Conservation (phyloP, 768 basidiomycete species). For the Neoboletus brunneissimus region DNA sequence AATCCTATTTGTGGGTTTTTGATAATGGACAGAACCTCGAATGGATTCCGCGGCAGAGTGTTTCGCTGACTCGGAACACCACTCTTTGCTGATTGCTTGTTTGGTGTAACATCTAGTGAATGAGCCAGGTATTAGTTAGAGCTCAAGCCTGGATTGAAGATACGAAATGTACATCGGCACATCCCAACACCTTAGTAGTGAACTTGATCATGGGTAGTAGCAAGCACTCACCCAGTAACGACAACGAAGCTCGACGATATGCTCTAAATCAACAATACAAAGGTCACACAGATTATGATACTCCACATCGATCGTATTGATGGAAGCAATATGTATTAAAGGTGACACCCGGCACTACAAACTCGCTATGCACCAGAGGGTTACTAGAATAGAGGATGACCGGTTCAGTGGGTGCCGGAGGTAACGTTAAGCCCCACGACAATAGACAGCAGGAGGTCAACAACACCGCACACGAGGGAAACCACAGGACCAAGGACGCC, state of each 20-base stretch:
- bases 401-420: background rate
- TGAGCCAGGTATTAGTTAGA: background rate
- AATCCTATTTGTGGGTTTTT: background rate
- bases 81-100: background rate
- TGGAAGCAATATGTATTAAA: background rate
- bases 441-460: slow-evolving; percentile 2
- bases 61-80: background rate
- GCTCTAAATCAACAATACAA: background rate
- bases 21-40: background rate
- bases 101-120: background rate
- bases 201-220: too few species aligned
- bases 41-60: background rate
- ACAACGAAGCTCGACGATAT: too few species aligned
- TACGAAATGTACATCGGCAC: too few species aligned
- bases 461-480: background rate
- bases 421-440: background rate
- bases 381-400: background rate
- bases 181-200: too few species aligned
- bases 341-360: slow-evolving; percentile 10
- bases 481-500: slow-evolving; percentile 11
- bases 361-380: slow-evolving; percentile 9
- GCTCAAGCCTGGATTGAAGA: background rate
- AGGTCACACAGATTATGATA: background rate
- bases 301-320: slow-evolving; percentile 1
- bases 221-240: too few species aligned